Percentiles rank a stretch among this genome's conserved stretches.
Evolutionary conservation across 2,329 filamentous ascomycete genomes (phyloP).

Genomic region (Chaetomiaceae sp.): DNA sequence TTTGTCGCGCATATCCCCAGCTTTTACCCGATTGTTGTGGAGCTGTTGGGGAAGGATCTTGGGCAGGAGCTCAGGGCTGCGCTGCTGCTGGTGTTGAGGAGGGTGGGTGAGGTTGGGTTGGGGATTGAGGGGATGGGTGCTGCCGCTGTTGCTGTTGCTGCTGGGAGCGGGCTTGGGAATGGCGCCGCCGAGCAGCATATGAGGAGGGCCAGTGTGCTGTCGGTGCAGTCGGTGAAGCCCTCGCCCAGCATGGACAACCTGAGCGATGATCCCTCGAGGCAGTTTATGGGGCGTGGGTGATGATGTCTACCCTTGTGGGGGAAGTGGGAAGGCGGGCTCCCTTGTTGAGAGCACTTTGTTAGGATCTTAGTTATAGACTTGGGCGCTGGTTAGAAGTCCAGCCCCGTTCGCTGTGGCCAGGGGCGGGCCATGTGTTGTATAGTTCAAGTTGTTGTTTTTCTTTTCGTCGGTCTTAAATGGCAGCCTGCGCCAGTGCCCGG

Average conservation of each 20-base stretch:
- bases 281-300: conserved; percentile 23
- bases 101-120: conserved; percentile 74
- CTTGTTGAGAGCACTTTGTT: neutral
- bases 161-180: neutral
- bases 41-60: conserved; percentile 77
- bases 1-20: conserved; percentile 74
- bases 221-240: conserved; percentile 9
- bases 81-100: conserved; percentile 69
- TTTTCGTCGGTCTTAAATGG: neutral
- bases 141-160: neutral
- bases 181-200: neutral
- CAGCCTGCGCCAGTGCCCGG: no score
- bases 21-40: conserved; percentile 83
- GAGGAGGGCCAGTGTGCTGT: conserved; percentile 19
- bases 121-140: conserved; percentile 49
- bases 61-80: conserved; percentile 72
- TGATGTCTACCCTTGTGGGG: no score
- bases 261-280: conserved; percentile 25
- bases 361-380: neutral
- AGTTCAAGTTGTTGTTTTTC: no score
- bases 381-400: neutral
- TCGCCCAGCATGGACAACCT: conserved; percentile 20
- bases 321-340: no score
- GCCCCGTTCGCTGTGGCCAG: neutral
- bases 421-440: conserved; percentile 8